Percentiles rank a stretch among this genome's conserved stretches.
phyloP scores from a whole-genome alignment of 1,284 basidiomycete species.

The Xerocomus amazonicus region DNA sequence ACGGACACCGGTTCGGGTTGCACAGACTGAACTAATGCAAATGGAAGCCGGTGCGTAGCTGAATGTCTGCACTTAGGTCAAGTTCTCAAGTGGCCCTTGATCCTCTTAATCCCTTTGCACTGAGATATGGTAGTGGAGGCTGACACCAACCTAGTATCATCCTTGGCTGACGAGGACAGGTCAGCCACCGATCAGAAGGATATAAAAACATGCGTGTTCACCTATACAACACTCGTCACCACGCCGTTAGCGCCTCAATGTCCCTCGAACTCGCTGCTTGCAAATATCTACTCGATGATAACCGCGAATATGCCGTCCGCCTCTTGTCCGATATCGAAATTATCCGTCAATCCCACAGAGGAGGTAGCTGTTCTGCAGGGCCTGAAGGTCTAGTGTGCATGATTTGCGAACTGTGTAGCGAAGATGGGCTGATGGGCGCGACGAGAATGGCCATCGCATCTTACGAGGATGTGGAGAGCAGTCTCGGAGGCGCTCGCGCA shows the following conservation, averaged over 20 bases:
- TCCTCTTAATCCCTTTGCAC: background rate
- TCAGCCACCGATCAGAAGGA: conserved; percentile 9
- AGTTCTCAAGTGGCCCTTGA: background rate
- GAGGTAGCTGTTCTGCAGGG: conserved; percentile 1
- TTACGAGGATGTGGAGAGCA: conserved; percentile 5
- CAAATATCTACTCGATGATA: conserved; percentile 13
- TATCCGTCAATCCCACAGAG: conserved; percentile 2
- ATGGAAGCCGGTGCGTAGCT: too few relatives aligned
- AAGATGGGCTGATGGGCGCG: conserved; percentile 10
- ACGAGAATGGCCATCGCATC: conserved; percentile 5
- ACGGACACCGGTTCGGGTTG: too few relatives aligned
- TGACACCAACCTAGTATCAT: background rate
- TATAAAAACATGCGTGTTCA: conserved; percentile 2
- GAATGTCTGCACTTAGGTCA: background rate
- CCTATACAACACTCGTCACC: background rate
- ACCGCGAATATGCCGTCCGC: conserved; percentile 7
- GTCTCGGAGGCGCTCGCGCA: conserved; percentile 7
- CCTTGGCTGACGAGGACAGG: background rate
- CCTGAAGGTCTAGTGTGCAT: background rate
- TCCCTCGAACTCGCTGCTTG: conserved; percentile 17
- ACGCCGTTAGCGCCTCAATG: conserved; percentile 8
- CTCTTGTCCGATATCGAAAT: conserved; percentile 12
- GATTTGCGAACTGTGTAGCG: conserved; percentile 14
- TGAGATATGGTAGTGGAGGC: background rate
- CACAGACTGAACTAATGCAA: too few relatives aligned